Percentiles rank a stretch among this genome's conserved stretches.
Conservation (phyloP, 805 yeast genomes). For the Jamesozyma rosinii region DNA sequence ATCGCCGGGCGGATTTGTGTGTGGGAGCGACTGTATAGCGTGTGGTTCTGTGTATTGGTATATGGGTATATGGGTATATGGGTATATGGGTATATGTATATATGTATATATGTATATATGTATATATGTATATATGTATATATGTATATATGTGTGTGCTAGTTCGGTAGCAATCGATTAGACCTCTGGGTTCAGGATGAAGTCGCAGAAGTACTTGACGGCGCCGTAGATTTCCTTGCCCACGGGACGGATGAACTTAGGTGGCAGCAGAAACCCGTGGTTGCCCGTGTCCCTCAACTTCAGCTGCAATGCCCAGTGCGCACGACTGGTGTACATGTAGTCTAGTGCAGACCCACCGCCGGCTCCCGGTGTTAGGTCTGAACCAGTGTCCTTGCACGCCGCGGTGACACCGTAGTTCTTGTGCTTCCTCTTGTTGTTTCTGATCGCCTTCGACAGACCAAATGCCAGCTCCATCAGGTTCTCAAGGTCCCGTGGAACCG, state of each 20-base stretch:
- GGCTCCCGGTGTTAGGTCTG: conserved; percentile 61
- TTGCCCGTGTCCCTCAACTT: conserved; percentile 74
- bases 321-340: conserved; percentile 73
- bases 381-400: conserved; percentile 72
- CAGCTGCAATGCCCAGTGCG: conserved; percentile 76
- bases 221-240: conserved; percentile 68
- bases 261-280: conserved; percentile 74
- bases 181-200: conserved; percentile 37
- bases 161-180: no score
- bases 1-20: no score
- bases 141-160: no score
- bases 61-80: no score
- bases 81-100: not conserved
- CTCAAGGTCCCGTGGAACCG: conserved; percentile 69
- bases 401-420: conserved; percentile 58
- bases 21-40: no score
- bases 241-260: conserved; percentile 60
- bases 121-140: no score
- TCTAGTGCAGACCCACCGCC: conserved; percentile 78
- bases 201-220: conserved; percentile 54
- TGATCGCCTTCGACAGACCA: conserved; percentile 67
- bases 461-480: conserved; percentile 73
- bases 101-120: not conserved
- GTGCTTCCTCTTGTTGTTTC: conserved; percentile 35
- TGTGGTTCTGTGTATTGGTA: no score